Conservation (phyloP, 306 rosid species). For the Castanea sativa region DNA sequence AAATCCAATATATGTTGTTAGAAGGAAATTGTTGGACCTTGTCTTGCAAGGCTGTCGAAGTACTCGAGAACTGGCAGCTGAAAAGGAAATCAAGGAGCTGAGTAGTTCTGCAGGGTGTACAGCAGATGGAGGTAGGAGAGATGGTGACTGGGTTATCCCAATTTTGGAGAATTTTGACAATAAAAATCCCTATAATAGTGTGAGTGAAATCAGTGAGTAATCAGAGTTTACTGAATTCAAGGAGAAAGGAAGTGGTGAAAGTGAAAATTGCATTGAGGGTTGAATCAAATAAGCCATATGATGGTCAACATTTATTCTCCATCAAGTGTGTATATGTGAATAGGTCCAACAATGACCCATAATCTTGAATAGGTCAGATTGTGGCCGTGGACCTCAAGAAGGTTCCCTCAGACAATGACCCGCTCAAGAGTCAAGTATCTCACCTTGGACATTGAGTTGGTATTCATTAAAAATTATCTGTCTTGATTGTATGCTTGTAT, state of each 20-base stretch:
- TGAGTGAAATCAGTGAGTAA: slow-evolving; percentile 2
- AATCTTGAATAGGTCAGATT: too few species aligned
- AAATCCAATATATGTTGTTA: slow-evolving; percentile 39
- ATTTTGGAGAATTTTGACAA: slow-evolving; percentile 49
- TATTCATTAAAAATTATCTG: neutral
- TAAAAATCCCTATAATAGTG: slow-evolving; percentile 13
- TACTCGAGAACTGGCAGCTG: slow-evolving; percentile 36
- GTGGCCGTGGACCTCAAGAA: neutral
- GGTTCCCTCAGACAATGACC: too few species aligned
- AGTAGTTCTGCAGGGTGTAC: slow-evolving; percentile 18
- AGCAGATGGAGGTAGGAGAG: slow-evolving; percentile 30
- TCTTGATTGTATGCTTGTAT: neutral
- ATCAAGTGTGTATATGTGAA: neutral
- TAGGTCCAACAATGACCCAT: too few species aligned
- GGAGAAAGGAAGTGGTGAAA: neutral
- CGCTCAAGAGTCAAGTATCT: too few species aligned
- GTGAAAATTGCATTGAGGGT: neutral
- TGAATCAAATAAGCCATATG: neutral
- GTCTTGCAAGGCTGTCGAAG: slow-evolving; percentile 50
- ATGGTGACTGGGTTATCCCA: slow-evolving; percentile 63
- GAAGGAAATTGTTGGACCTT: slow-evolving; percentile 67
- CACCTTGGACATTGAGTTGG: neutral
- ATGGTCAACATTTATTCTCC: neutral
- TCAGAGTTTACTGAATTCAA: neutral
- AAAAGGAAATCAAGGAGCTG: slow-evolving; percentile 21